Evolutionary conservation across 2,329 filamentous ascomycete species (phyloP).

Genomic region (Colletotrichum liriopes): DNA sequence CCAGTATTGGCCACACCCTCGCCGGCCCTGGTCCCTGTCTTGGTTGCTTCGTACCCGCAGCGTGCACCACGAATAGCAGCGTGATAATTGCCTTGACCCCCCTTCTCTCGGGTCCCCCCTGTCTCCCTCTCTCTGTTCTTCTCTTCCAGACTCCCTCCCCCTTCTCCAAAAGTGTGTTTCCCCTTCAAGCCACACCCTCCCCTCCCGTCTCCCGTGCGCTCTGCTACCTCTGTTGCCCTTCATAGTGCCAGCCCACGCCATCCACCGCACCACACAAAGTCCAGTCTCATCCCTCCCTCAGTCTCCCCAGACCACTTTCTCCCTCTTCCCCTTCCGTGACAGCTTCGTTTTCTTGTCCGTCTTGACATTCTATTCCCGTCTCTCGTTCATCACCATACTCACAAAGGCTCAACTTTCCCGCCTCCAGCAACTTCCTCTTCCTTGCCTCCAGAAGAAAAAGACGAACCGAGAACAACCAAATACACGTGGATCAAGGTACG

Average conservation of each 20-base stretch:
- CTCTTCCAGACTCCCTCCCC: constrained; percentile 19
- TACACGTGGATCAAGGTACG: constrained; percentile 38
- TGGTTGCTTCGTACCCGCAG: constrained; percentile 41
- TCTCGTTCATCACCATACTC: constrained; percentile 51
- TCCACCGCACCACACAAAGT: constrained; percentile 38
- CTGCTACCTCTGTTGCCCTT: constrained; percentile 15
- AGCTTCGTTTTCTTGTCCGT: constrained; percentile 41
- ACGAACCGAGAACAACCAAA: constrained; percentile 22
- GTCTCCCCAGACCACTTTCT: constrained; percentile 26
- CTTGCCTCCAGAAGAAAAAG: background rate
- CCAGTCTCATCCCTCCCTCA: constrained; percentile 31
- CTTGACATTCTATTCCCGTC: constrained; percentile 54
- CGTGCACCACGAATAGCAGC: constrained; percentile 40
- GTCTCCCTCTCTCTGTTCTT: constrained; percentile 26
- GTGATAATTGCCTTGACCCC: constrained; percentile 39
- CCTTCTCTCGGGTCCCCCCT: constrained; percentile 33
- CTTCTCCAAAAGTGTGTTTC: constrained; percentile 38
- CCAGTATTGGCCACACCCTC: constrained; percentile 15
- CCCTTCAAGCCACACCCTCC: constrained; percentile 40
- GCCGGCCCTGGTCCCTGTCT: constrained; percentile 31
- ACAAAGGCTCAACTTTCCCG: constrained; percentile 41
- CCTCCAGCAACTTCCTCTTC: constrained; percentile 47
- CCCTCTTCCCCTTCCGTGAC: constrained; percentile 43
- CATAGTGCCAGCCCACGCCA: constrained; percentile 17
- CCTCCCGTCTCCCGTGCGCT: constrained; percentile 5